Conservation (phyloP, 345 rosid species). For the Arabidopsis suecica region DNA sequence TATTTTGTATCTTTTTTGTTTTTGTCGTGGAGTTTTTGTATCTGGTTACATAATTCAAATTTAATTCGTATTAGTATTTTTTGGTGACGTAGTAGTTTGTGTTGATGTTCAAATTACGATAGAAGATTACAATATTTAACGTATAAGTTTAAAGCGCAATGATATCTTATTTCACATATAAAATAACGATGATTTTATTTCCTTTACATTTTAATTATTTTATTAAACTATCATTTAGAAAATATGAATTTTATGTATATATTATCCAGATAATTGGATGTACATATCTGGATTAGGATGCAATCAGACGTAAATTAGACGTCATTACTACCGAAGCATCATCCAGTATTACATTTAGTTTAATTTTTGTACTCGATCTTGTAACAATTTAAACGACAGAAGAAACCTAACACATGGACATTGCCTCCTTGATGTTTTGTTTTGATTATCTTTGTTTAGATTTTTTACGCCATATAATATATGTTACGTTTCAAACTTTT, state of each 20-base stretch:
- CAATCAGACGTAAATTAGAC: slow-evolving; percentile 1
- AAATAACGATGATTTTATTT: not conserved
- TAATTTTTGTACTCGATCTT: not conserved
- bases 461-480: slow-evolving; percentile 9
- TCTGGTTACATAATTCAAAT: not conserved
- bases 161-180: not conserved
- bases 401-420: slow-evolving; percentile 16
- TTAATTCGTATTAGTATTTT: not conserved
- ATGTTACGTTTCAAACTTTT: slow-evolving; percentile 1
- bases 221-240: not conserved
- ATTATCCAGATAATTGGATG: not conserved
- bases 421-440: slow-evolving; percentile 19
- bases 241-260: not conserved
- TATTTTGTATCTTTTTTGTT: not conserved
- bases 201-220: not conserved
- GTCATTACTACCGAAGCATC: not conserved
- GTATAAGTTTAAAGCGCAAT: too few species aligned
- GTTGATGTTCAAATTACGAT: too few species aligned
- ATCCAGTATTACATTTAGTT: not conserved
- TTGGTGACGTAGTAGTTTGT: too few species aligned
- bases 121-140: too few species aligned
- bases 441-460: not conserved
- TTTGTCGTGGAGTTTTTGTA: not conserved
- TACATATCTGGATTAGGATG: not conserved
- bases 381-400: slow-evolving; percentile 17